phyloP scores from a whole-genome alignment of 2,329 filamentous ascomycete species.

The Cercospora brassicicola region DNA sequence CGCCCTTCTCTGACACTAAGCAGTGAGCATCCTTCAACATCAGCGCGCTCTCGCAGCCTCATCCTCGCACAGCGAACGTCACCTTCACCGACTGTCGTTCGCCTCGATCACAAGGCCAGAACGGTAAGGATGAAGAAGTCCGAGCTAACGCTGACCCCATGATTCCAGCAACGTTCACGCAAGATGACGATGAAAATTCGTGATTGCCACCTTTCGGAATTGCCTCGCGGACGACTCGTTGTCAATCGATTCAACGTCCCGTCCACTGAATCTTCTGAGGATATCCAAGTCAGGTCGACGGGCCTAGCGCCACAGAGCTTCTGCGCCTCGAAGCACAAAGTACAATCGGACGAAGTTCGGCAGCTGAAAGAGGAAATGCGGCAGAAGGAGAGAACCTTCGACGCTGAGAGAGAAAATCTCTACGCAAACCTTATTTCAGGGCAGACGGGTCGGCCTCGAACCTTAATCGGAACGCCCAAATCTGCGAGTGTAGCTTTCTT shows the following conservation, averaged over 20 bases:
- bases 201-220: neutral
- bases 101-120: neutral
- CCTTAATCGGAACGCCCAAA: neutral
- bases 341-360: constrained; percentile 13
- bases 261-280: neutral
- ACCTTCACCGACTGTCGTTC: neutral
- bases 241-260: neutral
- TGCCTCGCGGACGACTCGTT: neutral
- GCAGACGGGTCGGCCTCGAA: neutral
- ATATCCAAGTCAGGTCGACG: neutral
- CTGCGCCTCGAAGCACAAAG: neutral
- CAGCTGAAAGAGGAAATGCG: constrained; percentile 1
- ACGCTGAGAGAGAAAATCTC: neutral
- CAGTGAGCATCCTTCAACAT: neutral
- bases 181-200: neutral
- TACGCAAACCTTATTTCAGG: neutral
- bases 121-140: neutral
- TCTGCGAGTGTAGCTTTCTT: neutral
- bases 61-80: neutral
- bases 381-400: constrained; percentile 12
- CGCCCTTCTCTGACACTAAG: neutral
- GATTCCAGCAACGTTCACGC: neutral
- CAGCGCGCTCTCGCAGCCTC: neutral
- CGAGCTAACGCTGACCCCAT: neutral
- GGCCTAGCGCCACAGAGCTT: neutral